These are phyloP conservation scores for Candida coquimbonensis DNA, from an alignment of 805 yeast genomes.

Conservation along the genomic window DNA sequence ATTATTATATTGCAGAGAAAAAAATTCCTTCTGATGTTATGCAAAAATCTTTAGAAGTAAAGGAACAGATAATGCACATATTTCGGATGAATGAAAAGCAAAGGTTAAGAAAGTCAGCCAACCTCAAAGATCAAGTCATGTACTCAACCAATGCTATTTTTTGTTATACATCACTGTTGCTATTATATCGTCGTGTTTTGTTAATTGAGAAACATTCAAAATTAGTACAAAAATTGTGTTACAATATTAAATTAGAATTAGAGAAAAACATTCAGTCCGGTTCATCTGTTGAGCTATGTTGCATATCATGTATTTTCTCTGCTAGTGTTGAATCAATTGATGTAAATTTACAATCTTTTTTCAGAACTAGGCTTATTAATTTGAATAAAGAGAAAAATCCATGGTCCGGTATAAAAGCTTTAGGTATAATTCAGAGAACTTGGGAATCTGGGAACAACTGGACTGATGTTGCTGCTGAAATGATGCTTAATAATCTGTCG, in stretches of 20 bases:
- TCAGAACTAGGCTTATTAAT: background rate
- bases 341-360: background rate
- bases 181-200: background rate
- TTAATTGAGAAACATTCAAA: background rate
- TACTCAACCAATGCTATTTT: background rate
- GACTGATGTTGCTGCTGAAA: background rate
- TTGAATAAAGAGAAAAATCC: background rate
- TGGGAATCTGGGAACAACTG: background rate
- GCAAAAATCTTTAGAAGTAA: background rate
- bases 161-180: background rate
- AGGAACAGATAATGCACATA: background rate
- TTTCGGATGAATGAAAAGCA: background rate
- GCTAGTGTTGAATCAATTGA: background rate
- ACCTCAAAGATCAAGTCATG: background rate
- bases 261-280: background rate
- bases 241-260: background rate
- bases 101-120: background rate
- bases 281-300: background rate
- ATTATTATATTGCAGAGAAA: background rate
- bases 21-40: background rate
- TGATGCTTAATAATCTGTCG: background rate
- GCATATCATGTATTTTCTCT: background rate
- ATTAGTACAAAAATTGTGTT: background rate
- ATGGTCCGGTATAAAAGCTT: background rate
- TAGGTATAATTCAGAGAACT: background rate